Evolutionary conservation across 495 filamentous ascomycete species (phyloP), one percentile per base, ranked within the genome.

Genomic region (Pseudevernia furfuracea): DNA sequence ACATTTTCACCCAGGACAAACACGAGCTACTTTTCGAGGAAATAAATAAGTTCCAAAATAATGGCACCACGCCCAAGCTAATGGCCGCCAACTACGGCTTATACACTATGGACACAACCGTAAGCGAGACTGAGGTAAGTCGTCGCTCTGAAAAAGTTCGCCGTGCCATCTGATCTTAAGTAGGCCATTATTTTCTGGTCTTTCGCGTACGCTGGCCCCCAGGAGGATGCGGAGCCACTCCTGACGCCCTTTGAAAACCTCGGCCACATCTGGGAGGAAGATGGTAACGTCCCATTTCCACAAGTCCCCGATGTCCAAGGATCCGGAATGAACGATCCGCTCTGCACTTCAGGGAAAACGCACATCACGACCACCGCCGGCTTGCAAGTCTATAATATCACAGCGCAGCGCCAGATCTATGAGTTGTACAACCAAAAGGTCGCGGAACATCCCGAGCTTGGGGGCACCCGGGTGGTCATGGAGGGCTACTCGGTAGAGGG

Each of bases 81-180:
- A 65, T 74, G 25, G n/a, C n/a, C n/a, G n/a, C n/a, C n/a, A 70
- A 76, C 48, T 36, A 48, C 30, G 36, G 68, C 30, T 71, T 77
- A 41, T 53, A 70, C 30, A 67, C 68, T 14, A 49, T 68, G 21
- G 70, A 72, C n/a, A 46, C 66, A 21, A 49, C 58, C 11, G 21
- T 66, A 0, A 66, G 59, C 46, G 39, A 37, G 64, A 72, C 65
- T 8, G 63, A 49, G 28, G 59, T 61, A 23, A 48, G 5, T 36
- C 7, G 17, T 5, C 46, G 46, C 23, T 25, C 19, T 19, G 17
- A 5, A 49, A 15, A 38, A 25, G 52, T 38, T 41, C 37, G 48
- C 60, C 21, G 44, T 32, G 46, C 15, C 21, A 37, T 53, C 60
- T 41, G 19, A 30, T 4, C 21, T 1, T 28, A 62, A 25, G 19